These are phyloP conservation scores for Leccinum subrobustum DNA, from an alignment of 1,284 basidiomycete species.

Conservation along the genomic window DNA sequence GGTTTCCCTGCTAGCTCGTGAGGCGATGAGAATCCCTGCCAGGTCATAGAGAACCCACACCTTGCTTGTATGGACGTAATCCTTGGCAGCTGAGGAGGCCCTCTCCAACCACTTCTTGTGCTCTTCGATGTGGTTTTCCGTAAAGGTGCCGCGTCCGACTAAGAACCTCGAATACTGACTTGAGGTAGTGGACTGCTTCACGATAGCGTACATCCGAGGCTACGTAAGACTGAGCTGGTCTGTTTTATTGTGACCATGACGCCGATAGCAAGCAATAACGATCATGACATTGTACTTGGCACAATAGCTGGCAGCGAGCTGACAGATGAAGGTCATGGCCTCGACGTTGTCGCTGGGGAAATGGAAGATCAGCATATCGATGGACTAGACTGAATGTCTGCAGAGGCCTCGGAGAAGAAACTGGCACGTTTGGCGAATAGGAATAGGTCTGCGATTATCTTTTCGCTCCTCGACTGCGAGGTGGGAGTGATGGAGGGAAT, in stretches of 20 bases:
- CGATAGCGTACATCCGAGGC: conserved; percentile 98
- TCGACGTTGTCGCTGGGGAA: conserved; percentile 99
- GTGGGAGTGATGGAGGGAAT: conserved; percentile 21
- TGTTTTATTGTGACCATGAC: conserved; percentile 99
- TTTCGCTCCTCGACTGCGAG: conserved; percentile 41
- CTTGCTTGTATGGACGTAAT: conserved; percentile 89
- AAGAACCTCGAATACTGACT: conserved; percentile 92
- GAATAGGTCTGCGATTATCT: conserved; percentile 49
- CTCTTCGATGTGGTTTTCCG: conserved; percentile 95
- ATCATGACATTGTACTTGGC: conserved; percentile 99
- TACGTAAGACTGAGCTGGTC: conserved; percentile 99
- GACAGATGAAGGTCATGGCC: conserved; percentile 97
- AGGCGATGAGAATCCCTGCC: conserved; percentile 98
- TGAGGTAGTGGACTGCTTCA: conserved; percentile 90
- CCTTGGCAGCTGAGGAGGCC: conserved; percentile 86
- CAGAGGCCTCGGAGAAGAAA: conserved; percentile 5
- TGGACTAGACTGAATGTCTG: conserved; percentile 53
- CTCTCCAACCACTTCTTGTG: conserved; percentile 99
- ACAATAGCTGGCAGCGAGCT: conserved; percentile 97
- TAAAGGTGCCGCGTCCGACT: conserved; percentile 91
- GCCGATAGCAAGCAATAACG: conserved; percentile 98
- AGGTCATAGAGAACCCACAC: conserved; percentile 97
- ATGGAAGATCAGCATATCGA: conserved; percentile 99
- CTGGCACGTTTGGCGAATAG: conserved; percentile 44
- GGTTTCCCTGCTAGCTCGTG: conserved; percentile 93